Percentiles rank a stretch among this genome's conserved stretches.
These are phyloP conservation scores for Obelidium mucronatum DNA, from an alignment of 192 early-diverging fungal genomes.

Conservation along the genomic window DNA sequence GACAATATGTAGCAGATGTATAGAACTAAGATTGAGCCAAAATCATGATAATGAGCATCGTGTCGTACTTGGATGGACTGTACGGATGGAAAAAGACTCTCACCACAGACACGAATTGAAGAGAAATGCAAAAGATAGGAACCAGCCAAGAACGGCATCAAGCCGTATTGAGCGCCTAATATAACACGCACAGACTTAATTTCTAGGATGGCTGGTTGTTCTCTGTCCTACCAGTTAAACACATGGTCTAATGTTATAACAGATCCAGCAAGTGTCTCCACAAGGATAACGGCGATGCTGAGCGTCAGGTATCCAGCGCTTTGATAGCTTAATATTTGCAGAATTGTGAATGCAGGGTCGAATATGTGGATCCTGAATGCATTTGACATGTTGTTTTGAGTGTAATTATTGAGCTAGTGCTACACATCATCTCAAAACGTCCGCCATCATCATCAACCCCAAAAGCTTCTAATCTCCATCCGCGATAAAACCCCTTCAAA, in stretches of 20 bases:
- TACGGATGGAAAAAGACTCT: conserved; percentile 1
- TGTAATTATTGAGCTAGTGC: background rate
- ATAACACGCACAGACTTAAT: background rate
- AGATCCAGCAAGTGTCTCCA: conserved; percentile 65
- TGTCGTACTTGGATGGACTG: background rate
- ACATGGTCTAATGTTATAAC: conserved; percentile 72
- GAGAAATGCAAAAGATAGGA: conserved; percentile 67
- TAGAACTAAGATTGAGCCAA: conserved; percentile 8
- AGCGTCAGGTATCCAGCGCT: conserved; percentile 64
- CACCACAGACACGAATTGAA: conserved; percentile 70
- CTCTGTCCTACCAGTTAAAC: conserved; percentile 55
- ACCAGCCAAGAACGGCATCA: conserved; percentile 62
- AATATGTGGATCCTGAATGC: conserved; percentile 26
- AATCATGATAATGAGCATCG: background rate
- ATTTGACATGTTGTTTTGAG: conserved; percentile 13
- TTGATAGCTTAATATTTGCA: conserved; percentile 48
- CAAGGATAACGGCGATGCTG: conserved; percentile 56
- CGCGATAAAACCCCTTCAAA: background rate
- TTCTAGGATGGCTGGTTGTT: too few species aligned
- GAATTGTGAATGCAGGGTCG: conserved; percentile 18
- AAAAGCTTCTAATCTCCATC: background rate
- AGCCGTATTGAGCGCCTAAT: conserved; percentile 60
- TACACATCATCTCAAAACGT: too few species aligned
- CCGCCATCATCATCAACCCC: background rate
- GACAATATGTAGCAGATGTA: conserved; percentile 60